Evolutionary conservation across 192 early-diverging fungal species (phyloP).

Genomic region (Chytriomyces hyalinus): DNA sequence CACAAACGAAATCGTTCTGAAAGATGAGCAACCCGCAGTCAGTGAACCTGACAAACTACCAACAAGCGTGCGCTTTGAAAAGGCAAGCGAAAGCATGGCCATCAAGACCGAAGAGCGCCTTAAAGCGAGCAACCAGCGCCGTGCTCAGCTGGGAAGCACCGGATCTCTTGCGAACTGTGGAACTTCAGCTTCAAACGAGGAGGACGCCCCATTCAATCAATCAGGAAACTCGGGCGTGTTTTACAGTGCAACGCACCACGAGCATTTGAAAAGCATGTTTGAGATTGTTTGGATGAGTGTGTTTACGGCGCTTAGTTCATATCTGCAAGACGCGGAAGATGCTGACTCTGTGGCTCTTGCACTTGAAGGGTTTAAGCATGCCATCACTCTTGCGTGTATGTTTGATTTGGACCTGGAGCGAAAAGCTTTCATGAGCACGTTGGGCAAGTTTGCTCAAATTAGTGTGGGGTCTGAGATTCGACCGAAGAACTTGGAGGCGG

Average conservation of each 20-base stretch:
- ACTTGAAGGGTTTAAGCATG: constrained; percentile 80
- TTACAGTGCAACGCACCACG: constrained; percentile 69
- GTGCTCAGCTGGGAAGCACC: constrained; percentile 5
- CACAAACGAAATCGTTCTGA: constrained; percentile 88
- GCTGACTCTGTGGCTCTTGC: constrained; percentile 58
- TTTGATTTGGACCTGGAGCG: constrained; percentile 91
- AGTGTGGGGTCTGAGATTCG: constrained; percentile 66
- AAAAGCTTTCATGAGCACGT: constrained; percentile 86
- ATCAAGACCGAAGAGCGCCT: constrained; percentile 56
- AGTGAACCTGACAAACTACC: neutral
- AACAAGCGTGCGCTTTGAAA: constrained; percentile 40
- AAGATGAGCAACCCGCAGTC: constrained; percentile 73
- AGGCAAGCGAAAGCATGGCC: constrained; percentile 53
- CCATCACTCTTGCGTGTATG: constrained; percentile 79
- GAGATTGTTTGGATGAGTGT: constrained; percentile 86
- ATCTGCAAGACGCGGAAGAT: constrained; percentile 85
- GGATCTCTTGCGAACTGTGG: neutral
- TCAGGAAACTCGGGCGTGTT: constrained; percentile 44
- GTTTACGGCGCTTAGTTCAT: constrained; percentile 78
- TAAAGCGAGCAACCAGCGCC: constrained; percentile 42
- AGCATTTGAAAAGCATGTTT: constrained; percentile 92
- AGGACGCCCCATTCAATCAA: constrained; percentile 38
- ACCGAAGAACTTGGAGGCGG: constrained; percentile 90
- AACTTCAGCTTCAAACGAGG: neutral
- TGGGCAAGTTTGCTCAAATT: constrained; percentile 88